Conservation (phyloP, 2,329 filamentous ascomycete genomes). For the Botrytis hyacinthi region DNA sequence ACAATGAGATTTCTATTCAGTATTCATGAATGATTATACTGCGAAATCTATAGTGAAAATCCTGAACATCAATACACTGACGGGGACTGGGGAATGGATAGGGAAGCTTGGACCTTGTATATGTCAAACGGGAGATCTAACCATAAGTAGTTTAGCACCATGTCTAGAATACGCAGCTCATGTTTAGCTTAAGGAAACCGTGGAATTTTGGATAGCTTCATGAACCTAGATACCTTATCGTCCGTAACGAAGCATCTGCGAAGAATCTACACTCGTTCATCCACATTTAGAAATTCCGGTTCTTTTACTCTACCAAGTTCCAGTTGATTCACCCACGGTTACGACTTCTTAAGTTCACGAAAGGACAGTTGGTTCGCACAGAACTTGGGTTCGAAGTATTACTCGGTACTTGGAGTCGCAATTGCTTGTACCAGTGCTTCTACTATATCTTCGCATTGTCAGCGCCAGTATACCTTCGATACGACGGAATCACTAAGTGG, state of each 20-base stretch:
- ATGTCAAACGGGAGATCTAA: background rate
- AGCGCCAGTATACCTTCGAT: background rate
- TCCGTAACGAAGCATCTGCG: background rate
- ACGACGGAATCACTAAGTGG: background rate
- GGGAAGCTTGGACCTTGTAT: background rate
- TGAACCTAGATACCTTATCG: background rate
- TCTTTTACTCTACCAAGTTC: background rate
- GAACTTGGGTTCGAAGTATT: background rate
- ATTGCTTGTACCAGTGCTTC: background rate
- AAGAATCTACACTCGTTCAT: background rate
- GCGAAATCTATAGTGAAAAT: background rate
- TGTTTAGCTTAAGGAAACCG: slow-evolving; percentile 29
- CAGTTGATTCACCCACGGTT: background rate
- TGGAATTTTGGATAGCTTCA: slow-evolving; percentile 28
- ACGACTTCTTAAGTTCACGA: background rate
- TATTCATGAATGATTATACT: background rate
- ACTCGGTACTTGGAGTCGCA: background rate
- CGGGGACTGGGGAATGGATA: background rate
- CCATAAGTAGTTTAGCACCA: background rate
- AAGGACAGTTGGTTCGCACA: background rate
- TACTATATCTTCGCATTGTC: background rate
- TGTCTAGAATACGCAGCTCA: background rate
- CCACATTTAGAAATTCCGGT: background rate
- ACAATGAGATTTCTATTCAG: background rate
- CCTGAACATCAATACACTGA: background rate